Base-by-base conservation (phyloP, 441 rosid genomes). In the Croton laevigatus region DNA sequence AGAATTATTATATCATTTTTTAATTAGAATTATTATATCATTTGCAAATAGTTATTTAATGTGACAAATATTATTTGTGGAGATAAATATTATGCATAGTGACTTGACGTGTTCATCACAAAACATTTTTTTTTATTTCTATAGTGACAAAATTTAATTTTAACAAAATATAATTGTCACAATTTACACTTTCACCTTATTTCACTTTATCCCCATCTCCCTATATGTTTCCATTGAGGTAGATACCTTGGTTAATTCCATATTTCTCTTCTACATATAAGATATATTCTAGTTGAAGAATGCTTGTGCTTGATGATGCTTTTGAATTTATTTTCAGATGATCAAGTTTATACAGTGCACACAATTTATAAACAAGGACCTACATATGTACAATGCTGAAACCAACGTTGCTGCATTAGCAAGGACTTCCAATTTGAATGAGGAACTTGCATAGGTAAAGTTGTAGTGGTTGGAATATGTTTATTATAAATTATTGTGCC, bases 191-290 rank as follows among this genome's bases (percentile, higher is more conserved):
- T 49, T 96, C 71, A 96, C 99, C 66, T 85, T 93, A 66, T 96
- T n/a, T n/a, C n/a, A 87, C 87, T 96, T 96, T 76, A 91, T 96
- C 70, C 98, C 99, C 12, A 93, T 94, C 80, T 96, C 99, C 65
- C 82, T 96, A 36, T 93, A 96, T 75, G 98, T 96, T 77, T 94
- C 99, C 61, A 91, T 96, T 72, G 99, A 94, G 98, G 99, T 96
- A 76, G 52, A n/a, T n/a, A n/a, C n/a, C n/a, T n/a, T n/a, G 52
- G 68, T 55, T 34, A 8, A 74, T 57, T 57, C 46, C 34, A 72
- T 51, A 66, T 60, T 54, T 70, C 19, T 23, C 16, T 44, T 23
- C 61, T 70, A 60, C 57, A 42, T n/a, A 75, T 69, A 61, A 59
- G 42, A 49, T 48, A n/a, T 60, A 22, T 52, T 71, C 73, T 71